Evolutionary conservation across 768 basidiomycete species (phyloP).

Genomic region (Suillus discolor): DNA sequence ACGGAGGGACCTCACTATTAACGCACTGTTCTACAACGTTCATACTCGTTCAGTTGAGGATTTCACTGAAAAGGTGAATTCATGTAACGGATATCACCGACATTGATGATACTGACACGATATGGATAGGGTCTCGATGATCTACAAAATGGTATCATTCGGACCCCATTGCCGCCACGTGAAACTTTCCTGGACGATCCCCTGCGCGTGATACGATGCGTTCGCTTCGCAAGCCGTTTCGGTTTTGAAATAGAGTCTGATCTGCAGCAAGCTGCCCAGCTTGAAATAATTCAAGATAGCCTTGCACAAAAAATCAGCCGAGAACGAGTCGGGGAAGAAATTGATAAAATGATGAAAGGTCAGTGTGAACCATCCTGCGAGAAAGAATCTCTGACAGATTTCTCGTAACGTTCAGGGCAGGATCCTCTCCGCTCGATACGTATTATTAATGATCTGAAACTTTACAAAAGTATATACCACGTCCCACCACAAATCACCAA

Average conservation of each 20-base stretch:
- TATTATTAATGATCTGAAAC: conserved; percentile 70
- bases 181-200: conserved; percentile 96
- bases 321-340: conserved; percentile 89
- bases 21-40: conserved; percentile 94
- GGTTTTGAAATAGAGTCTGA: conserved; percentile 78
- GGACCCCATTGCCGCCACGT: conserved; percentile 85
- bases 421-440: conserved; percentile 75
- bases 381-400: conserved; percentile 9
- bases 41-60: conserved; percentile 88
- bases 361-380: conserved; percentile 6
- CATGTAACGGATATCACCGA: neutral
- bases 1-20: conserved; percentile 93
- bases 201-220: conserved; percentile 84
- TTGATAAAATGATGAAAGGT: conserved; percentile 95
- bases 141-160: conserved; percentile 71
- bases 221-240: conserved; percentile 91
- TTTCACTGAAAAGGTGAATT: conserved; percentile 69
- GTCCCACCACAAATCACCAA: conserved; percentile 48
- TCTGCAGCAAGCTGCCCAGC: conserved; percentile 61
- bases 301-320: conserved; percentile 81
- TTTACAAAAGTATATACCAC: conserved; percentile 70
- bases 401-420: conserved; percentile 49
- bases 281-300: conserved; percentile 65
- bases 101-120: conserved; percentile 15
- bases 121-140: conserved; percentile 76